phyloP scores from a whole-genome alignment of 75 land plant genomes.

The Pinus taeda region DNA sequence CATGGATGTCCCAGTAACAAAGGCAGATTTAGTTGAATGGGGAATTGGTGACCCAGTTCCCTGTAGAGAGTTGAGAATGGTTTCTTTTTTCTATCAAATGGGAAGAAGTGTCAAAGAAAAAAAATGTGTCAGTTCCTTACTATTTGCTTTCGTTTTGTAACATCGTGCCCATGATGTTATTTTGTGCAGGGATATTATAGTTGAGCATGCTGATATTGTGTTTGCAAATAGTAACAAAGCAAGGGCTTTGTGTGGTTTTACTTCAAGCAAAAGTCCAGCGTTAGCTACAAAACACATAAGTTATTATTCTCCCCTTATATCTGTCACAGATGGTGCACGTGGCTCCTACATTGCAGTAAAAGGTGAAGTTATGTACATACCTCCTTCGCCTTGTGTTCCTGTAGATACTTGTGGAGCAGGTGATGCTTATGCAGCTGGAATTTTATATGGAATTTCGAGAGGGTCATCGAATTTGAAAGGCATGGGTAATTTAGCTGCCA shows the following conservation, averaged over 20 bases:
- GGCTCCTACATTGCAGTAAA: constrained; percentile 90
- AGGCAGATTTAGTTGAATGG: neutral
- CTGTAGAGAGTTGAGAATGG: neutral
- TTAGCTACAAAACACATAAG: constrained; percentile 69
- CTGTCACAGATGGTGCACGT: constrained; percentile 85
- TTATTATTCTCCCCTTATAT: constrained; percentile 75
- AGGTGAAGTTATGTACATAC: constrained; percentile 80
- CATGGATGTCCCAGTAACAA: neutral
- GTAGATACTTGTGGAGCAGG: constrained; percentile 99
- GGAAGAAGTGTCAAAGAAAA: neutral
- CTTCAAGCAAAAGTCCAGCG: constrained; percentile 49
- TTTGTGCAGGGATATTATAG: constrained; percentile 79
- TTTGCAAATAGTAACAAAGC: constrained; percentile 92
- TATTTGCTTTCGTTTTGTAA: constrained; percentile 6
- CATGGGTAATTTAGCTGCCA: constrained; percentile 80
- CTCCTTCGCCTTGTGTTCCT: constrained; percentile 78
- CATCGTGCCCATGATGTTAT: neutral
- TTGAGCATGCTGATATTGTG: constrained; percentile 73
- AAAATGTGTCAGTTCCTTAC: neutral
- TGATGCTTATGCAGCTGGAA: constrained; percentile 96
- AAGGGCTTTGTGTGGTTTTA: constrained; percentile 63
- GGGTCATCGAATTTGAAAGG: constrained; percentile 77
- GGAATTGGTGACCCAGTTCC: neutral
- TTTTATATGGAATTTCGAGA: constrained; percentile 72
- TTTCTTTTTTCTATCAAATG: neutral